Evolutionary conservation across 2,329 filamentous ascomycete species (phyloP).

Genomic region (Byssothecium circinans): DNA sequence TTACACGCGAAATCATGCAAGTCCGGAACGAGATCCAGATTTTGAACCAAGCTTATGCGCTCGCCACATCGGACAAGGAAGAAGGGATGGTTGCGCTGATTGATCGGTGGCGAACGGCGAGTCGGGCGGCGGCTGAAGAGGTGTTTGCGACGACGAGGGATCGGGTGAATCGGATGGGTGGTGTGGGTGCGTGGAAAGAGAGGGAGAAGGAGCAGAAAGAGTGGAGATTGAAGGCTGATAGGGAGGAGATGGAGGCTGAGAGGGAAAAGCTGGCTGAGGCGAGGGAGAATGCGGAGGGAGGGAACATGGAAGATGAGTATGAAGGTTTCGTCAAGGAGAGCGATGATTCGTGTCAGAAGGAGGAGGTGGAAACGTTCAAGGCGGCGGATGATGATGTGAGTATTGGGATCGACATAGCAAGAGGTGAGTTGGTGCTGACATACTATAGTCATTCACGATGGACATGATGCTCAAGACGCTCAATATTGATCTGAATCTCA

Average conservation of each 20-base stretch:
- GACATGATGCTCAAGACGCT: constrained; percentile 68
- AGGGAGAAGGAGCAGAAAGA: constrained; percentile 39
- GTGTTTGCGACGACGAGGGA: constrained; percentile 64
- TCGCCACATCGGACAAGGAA: constrained; percentile 47
- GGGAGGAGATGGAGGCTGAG: constrained; percentile 44
- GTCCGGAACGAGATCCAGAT: constrained; percentile 45
- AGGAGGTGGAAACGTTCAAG: constrained; percentile 44
- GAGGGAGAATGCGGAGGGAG: constrained; percentile 27
- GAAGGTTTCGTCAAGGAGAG: constrained; percentile 44
- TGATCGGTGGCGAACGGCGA: constrained; percentile 62
- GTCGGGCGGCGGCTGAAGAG: constrained; percentile 67
- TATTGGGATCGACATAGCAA: constrained; percentile 4
- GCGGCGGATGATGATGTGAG: constrained; percentile 44
- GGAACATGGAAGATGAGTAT: constrained; percentile 52
- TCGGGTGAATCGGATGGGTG: constrained; percentile 64
- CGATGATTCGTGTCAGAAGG: constrained; percentile 37
- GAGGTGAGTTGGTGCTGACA: constrained; percentile 7
- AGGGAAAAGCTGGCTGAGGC: constrained; percentile 51
- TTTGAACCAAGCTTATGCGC: constrained; percentile 45
- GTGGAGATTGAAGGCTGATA: constrained; percentile 32
- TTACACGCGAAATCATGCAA: constrained; percentile 36
- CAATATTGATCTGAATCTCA: constrained; percentile 63
- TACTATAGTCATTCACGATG: constrained; percentile 63
- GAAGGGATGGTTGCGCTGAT: constrained; percentile 60
- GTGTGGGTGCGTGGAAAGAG: constrained; percentile 58